Evolutionary conservation across 192 early-diverging fungal genomes (phyloP).

Genomic region (Lobulomyces angularis): DNA sequence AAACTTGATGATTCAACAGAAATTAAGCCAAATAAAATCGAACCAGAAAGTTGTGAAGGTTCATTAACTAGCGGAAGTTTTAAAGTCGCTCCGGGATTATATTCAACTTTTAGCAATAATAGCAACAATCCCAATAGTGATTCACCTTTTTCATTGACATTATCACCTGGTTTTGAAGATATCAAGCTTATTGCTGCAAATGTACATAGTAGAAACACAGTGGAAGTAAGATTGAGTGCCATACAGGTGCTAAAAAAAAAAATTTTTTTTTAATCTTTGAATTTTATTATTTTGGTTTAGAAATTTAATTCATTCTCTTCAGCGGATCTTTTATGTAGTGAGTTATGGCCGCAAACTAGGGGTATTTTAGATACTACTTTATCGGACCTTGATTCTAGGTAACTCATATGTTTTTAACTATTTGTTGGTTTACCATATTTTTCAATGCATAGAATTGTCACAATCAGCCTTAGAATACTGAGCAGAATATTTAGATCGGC

Average conservation of each 20-base stretch:
- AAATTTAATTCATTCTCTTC: conserved; percentile 23
- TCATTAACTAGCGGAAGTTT: too few relatives aligned
- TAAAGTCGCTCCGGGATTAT: conserved; percentile 3
- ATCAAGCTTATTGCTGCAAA: conserved; percentile 17
- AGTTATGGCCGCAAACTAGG: conserved; percentile 37
- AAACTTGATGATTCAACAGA: conserved; percentile 7
- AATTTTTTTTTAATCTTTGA: too few relatives aligned
- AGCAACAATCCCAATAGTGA: conserved; percentile 1
- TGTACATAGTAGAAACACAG: conserved; percentile 15
- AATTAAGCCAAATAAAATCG: conserved; percentile 1
- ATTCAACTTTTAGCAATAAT: conserved; percentile 1
- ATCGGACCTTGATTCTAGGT: conserved; percentile 26
- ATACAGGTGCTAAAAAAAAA: conserved; percentile 30
- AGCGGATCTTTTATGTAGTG: conserved; percentile 29
- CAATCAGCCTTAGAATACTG: conserved; percentile 21
- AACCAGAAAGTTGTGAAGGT: conserved; percentile 5
- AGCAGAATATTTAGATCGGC: conserved; percentile 29
- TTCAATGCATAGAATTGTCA: conserved; percentile 18
- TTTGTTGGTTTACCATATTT: too few relatives aligned
- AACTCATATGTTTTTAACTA: too few relatives aligned
- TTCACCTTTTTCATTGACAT: conserved; percentile 5
- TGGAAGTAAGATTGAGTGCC: conserved; percentile 19
- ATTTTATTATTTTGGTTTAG: conserved; percentile 13
- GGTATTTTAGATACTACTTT: conserved; percentile 16
- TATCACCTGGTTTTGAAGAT: conserved; percentile 22